Percentiles rank a stretch among this genome's conserved stretches.
These are phyloP conservation scores for Kitagawia praeruptora DNA, from an alignment of 129 eudicot species.

Conservation along the genomic window DNA sequence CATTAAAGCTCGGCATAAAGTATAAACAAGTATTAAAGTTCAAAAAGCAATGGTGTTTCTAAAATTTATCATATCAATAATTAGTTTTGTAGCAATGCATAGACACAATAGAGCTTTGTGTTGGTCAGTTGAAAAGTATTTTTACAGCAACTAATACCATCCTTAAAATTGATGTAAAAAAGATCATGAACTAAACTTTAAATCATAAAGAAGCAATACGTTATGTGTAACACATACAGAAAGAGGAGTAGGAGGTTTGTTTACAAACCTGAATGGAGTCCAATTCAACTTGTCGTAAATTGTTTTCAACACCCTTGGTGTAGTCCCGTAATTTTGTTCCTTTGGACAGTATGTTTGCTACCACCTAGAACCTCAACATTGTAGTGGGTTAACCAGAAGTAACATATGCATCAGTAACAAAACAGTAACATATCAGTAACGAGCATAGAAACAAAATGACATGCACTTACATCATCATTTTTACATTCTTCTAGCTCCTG, in stretches of 20 bases:
- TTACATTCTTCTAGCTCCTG: conserved; percentile 89
- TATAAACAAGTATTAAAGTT: neutral
- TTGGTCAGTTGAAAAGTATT: neutral
- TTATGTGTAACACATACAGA: neutral
- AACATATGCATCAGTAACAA: neutral
- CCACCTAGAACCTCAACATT: conserved; percentile 44
- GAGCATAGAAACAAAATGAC: neutral
- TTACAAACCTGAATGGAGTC: conserved; percentile 84
- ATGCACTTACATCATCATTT: conserved; percentile 65
- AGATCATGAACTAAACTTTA: neutral
- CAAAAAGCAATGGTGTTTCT: neutral
- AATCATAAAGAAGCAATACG: neutral
- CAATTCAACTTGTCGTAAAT: conserved; percentile 80
- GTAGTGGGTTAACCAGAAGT: neutral
- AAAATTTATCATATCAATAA: neutral
- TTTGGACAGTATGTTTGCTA: conserved; percentile 83
- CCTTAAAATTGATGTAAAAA: neutral
- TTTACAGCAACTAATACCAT: neutral
- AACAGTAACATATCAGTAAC: neutral
- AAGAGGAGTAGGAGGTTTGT: conserved; percentile 14
- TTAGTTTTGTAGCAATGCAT: neutral
- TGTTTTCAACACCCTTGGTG: conserved; percentile 93
- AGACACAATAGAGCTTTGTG: neutral
- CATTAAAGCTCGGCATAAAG: neutral
- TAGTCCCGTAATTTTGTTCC: conserved; percentile 84